Conservation (phyloP, 2,329 filamentous ascomycete species). For the Tolypocladium ophioglossoides region DNA sequence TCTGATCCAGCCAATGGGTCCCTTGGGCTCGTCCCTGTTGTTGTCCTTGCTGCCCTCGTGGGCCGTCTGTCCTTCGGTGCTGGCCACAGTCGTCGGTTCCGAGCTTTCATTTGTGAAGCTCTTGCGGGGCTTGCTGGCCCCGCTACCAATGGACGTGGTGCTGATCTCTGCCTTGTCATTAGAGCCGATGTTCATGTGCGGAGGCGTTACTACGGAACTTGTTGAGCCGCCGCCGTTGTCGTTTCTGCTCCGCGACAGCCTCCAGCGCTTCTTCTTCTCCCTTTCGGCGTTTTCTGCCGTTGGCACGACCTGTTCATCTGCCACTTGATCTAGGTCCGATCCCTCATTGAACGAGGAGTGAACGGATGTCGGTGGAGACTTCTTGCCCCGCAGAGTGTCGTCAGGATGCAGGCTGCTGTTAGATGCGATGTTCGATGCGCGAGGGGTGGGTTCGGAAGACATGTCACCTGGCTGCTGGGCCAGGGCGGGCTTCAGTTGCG, state of each 20-base stretch:
- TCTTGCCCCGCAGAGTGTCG: constrained; percentile 48
- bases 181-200: constrained; percentile 41
- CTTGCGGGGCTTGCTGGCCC: constrained; percentile 34
- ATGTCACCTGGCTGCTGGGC: constrained; percentile 16
- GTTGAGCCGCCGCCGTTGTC: constrained; percentile 36
- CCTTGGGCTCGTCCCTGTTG: constrained; percentile 35
- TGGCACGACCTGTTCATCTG: constrained; percentile 41
- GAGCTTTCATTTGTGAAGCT: constrained; percentile 41
- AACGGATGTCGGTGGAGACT: constrained; percentile 67
- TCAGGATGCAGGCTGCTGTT: constrained; percentile 31
- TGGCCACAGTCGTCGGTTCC: constrained; percentile 27
- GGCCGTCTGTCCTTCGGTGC: constrained; percentile 26
- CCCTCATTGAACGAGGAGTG: constrained; percentile 71
- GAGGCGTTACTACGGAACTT: constrained; percentile 30
- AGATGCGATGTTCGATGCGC: constrained; percentile 33
- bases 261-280: constrained; percentile 61
- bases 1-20: constrained; percentile 47
- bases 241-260: constrained; percentile 55
- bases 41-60: constrained; percentile 29
- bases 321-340: constrained; percentile 63
- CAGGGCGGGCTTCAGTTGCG: constrained; percentile 6
- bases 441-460: constrained; percentile 35
- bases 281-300: constrained; percentile 43
- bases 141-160: constrained; percentile 58
- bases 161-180: constrained; percentile 56